Conservation (phyloP, 768 basidiomycete species). For the Pulveroboletus frians region DNA sequence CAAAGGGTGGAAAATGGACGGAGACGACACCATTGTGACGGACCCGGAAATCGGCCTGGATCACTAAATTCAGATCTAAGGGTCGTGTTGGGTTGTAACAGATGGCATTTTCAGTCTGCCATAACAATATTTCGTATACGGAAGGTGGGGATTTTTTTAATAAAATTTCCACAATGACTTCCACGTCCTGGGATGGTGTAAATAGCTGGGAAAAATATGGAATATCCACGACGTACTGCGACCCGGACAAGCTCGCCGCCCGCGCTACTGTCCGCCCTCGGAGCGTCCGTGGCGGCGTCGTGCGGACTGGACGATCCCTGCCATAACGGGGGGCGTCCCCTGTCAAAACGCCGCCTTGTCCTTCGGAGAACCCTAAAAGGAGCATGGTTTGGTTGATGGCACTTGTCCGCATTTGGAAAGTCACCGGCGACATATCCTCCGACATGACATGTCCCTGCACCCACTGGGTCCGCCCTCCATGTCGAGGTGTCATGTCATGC, state of each 20-base stretch:
- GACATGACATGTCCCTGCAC: slow-evolving; percentile 20
- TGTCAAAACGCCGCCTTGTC: slow-evolving; percentile 20
- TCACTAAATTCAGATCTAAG: slow-evolving; percentile 70
- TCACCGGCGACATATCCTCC: slow-evolving; percentile 26
- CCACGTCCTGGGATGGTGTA: slow-evolving; percentile 24
- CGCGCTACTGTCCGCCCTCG: too few species aligned
- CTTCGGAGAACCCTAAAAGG: slow-evolving; percentile 25
- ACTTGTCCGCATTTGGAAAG: slow-evolving; percentile 18
- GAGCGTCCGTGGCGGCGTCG: not conserved
- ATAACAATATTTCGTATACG: slow-evolving; percentile 37
- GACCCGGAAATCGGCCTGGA: slow-evolving; percentile 42
- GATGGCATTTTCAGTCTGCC: slow-evolving; percentile 38
- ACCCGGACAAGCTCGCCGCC: not conserved
- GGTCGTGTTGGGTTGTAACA: slow-evolving; percentile 54
- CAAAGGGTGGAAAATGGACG: slow-evolving; percentile 38
- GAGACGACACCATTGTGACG: slow-evolving; percentile 37
- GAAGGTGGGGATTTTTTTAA: slow-evolving; percentile 44
- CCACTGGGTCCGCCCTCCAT: slow-evolving; percentile 13
- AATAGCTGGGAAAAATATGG: slow-evolving; percentile 17
- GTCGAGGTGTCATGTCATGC: slow-evolving; percentile 26
- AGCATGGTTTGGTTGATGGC: slow-evolving; percentile 23
- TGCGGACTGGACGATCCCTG: slow-evolving; percentile 25
- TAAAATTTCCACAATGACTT: slow-evolving; percentile 31
- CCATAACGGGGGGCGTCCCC: slow-evolving; percentile 14
- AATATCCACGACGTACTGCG: slow-evolving; percentile 9